Conservation (phyloP, 768 basidiomycete genomes). For the Lactarius hatsudake region DNA sequence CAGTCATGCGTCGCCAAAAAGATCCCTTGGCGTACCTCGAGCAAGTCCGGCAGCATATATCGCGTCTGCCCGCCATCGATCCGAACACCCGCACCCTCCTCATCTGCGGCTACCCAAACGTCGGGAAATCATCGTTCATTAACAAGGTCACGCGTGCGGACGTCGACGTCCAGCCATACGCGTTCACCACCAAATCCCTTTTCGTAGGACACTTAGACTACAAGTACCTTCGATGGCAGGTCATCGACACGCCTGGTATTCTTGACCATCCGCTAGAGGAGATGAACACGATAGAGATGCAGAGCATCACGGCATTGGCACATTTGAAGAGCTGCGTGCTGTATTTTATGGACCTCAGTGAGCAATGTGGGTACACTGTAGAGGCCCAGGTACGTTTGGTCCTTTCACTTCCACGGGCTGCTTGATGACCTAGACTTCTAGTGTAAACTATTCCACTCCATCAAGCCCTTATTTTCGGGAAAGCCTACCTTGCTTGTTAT, state of each 20-base stretch:
- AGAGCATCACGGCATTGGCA: conserved; percentile 96
- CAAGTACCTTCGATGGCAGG: conserved; percentile 99
- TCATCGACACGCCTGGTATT: conserved; percentile 98
- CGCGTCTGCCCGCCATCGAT: conserved; percentile 96
- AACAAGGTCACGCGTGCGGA: conserved; percentile 99
- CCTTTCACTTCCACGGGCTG: not conserved
- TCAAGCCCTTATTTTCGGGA: conserved; percentile 93
- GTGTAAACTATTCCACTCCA: conserved; percentile 99
- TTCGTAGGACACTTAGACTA: conserved; percentile 99
- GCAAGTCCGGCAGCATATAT: conserved; percentile 98
- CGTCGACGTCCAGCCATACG: conserved; percentile 99
- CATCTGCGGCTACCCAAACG: conserved; percentile 98
- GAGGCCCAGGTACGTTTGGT: conserved; percentile 78
- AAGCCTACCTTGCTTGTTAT: conserved; percentile 94
- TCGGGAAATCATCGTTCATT: conserved; percentile 98
- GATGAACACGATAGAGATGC: conserved; percentile 99
- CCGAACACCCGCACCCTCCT: conserved; percentile 97
- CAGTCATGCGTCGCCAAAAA: conserved; percentile 97
- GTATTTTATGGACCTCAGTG: conserved; percentile 99
- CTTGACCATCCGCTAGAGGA: conserved; percentile 98
- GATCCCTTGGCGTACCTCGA: conserved; percentile 98
- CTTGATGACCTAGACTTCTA: conserved; percentile 34
- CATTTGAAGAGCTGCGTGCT: conserved; percentile 92
- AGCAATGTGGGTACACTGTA: conserved; percentile 96
- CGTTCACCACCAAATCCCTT: conserved; percentile 98